Base-by-base conservation (phyloP, 768 basidiomycete genomes). In the Phanerochaete sordida region DNA sequence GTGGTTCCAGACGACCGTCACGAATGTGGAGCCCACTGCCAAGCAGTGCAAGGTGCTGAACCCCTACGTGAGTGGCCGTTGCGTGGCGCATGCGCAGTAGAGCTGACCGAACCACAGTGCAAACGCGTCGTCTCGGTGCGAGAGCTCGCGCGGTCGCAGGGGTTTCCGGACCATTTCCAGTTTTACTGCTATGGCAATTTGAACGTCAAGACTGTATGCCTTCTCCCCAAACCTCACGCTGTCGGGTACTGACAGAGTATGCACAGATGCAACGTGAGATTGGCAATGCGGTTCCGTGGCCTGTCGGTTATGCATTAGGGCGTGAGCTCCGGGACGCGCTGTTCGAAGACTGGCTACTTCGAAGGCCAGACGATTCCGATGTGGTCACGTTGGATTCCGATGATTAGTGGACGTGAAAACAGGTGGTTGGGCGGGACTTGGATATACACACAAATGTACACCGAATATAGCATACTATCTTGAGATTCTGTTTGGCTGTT, bases 251-350 rank as follows among this genome's bases (percentile, higher is more conserved):
- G n/a, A n/a, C n/a, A n/a, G n/a, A n/a, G n/a, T n/a, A n/a, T n/a
- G 46, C 44, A 9, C 62, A 92, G 88, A 87, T 91, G 78, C 88
- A 90, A 65, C 78, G 88, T 28, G 88, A 90, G 59, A 90, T 93
- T 61, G 90, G 90, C 15, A 92, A 92, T 66, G 88, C 90, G 0
- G 88, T 92, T 2, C 85, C 91, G 1, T 81, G 85, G 76, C 87
- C 77, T 1, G 74, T 93, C 5, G 80, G 79, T 16, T 70, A 72
- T 23, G 91, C 90, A 0, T 72, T 93, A 7, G 90, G 88, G 21
- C 77, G 83, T 21, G 82, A 88, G 66, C 76, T 92, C 37, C 74
- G 80, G 9, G 72, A 77, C 4, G 77, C 79, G 0, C 61, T 84
- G 28, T 79, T 85, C 57, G 76, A 80, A 60, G 74, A 79, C 49